Evolutionary conservation across 2,329 filamentous ascomycete genomes (phyloP).

Genomic region (Ophiocordyceps camponoti-saundersi): DNA sequence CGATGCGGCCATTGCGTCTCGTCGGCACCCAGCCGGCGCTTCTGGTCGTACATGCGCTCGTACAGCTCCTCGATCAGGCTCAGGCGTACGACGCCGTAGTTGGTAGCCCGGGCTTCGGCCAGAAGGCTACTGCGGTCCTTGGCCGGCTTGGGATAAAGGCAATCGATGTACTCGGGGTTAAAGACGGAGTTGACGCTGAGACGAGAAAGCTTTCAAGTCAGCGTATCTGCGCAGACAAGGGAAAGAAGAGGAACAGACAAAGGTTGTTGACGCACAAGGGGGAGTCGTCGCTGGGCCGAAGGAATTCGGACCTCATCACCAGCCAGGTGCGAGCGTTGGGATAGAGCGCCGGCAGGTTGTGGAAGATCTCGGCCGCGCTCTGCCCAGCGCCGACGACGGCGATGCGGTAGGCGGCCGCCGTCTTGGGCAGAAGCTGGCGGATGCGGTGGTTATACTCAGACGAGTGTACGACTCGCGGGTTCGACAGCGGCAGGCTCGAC

Average conservation of each 20-base stretch:
- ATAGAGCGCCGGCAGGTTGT: constrained; percentile 68
- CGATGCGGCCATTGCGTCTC: constrained; percentile 66
- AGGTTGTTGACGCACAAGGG: constrained; percentile 54
- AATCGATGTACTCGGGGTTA: constrained; percentile 71
- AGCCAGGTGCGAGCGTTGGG: constrained; percentile 65
- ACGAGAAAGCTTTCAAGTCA: background rate
- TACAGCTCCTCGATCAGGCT: constrained; percentile 80
- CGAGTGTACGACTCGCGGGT: constrained; percentile 70
- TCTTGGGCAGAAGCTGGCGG: constrained; percentile 38
- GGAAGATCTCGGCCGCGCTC: constrained; percentile 89
- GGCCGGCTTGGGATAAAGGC: constrained; percentile 51
- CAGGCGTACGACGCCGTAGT: constrained; percentile 89
- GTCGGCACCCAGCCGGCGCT: constrained; percentile 49
- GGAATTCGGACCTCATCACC: constrained; percentile 65
- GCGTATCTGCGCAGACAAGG: background rate
- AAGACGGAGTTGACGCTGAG: constrained; percentile 85
- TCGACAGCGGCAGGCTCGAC: constrained; percentile 46
- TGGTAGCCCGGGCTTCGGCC: constrained; percentile 62
- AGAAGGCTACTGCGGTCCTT: constrained; percentile 44
- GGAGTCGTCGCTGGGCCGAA: constrained; percentile 86
- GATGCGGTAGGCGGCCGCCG: constrained; percentile 47
- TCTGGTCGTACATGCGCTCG: constrained; percentile 74
- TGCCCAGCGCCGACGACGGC: constrained; percentile 82
- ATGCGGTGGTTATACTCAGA: constrained; percentile 62
- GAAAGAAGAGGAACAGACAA: background rate